Percentiles rank a stretch among this genome's conserved stretches.
phyloP scores from a whole-genome alignment of 2,329 filamentous ascomycete genomes.

The Orbilia javanica region DNA sequence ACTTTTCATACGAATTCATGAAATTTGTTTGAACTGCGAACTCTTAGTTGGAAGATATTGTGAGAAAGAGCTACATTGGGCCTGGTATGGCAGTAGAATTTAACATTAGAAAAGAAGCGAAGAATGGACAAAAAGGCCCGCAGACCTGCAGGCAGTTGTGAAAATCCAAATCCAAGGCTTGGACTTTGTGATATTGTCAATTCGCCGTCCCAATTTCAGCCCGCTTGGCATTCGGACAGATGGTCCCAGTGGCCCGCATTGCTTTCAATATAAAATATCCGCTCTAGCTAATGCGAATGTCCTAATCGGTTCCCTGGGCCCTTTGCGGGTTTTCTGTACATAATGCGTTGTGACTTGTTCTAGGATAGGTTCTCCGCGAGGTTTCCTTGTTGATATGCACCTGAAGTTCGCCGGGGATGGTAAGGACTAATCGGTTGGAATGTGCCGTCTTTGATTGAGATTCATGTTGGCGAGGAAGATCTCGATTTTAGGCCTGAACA shows the following conservation, averaged over 20 bases:
- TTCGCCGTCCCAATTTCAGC: conserved; percentile 9
- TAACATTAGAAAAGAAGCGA: too few relatives aligned
- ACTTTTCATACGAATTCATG: background rate
- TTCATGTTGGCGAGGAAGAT: background rate
- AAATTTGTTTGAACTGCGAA: too few relatives aligned
- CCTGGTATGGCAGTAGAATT: too few relatives aligned
- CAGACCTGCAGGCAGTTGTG: background rate
- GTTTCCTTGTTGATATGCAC: conserved; percentile 20
- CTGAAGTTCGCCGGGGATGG: conserved; percentile 52
- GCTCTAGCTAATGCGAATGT: background rate
- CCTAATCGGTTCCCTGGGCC: background rate
- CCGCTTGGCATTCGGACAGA: conserved; percentile 7
- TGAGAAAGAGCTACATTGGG: background rate
- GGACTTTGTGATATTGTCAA: conserved; percentile 9
- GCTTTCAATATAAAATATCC: conserved; percentile 7
- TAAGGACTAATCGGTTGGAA: conserved; percentile 36
- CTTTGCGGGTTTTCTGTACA: background rate
- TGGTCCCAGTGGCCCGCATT: background rate
- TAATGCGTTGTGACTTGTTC: conserved; percentile 19
- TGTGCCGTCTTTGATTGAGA: conserved; percentile 53
- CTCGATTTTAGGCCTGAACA: conserved; percentile 22
- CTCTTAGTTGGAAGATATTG: conserved; percentile 6
- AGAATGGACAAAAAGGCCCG: too few relatives aligned
- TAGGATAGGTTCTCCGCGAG: conserved; percentile 8
- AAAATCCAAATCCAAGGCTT: conserved; percentile 25